phyloP scores from a whole-genome alignment of 108 stramenopile genomes.

The Asterionellopsis glacialis region DNA sequence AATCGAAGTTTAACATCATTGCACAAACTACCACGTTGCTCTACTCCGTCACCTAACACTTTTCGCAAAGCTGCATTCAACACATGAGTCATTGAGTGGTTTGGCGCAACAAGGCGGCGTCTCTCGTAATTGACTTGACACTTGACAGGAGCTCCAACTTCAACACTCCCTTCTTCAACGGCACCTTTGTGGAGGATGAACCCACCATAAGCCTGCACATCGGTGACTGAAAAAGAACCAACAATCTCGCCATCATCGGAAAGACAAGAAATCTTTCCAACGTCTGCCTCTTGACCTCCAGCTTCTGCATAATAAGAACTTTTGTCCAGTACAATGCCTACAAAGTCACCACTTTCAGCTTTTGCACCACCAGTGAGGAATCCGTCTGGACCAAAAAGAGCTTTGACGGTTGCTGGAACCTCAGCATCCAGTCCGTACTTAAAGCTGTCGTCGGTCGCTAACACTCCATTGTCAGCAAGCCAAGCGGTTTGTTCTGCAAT shows the following conservation, averaged over 20 bases:
- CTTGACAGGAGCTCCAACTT: constrained; percentile 68
- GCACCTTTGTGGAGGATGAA: constrained; percentile 85
- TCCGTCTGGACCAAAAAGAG: constrained; percentile 77
- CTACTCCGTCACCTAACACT: constrained; percentile 77
- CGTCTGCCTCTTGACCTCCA: constrained; percentile 95
- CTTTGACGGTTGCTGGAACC: constrained; percentile 73
- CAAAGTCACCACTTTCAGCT: constrained; percentile 50
- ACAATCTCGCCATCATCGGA: constrained; percentile 57
- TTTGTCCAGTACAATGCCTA: constrained; percentile 89
- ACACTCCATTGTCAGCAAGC: constrained; percentile 71
- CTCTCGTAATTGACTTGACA: constrained; percentile 93
- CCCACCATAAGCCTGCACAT: constrained; percentile 85
- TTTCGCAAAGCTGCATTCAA: constrained; percentile 96
- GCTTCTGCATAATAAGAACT: constrained; percentile 96
- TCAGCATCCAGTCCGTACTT: constrained; percentile 89
- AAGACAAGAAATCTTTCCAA: constrained; percentile 59
- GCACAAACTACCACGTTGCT: constrained; percentile 87
- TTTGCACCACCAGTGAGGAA: constrained; percentile 44
- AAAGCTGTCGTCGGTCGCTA: constrained; percentile 72
- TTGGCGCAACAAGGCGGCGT: constrained; percentile 85
- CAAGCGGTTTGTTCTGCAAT: constrained; percentile 94
- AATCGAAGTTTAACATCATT: constrained; percentile 97
- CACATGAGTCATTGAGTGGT: constrained; percentile 99
- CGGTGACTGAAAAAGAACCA: constrained; percentile 79
- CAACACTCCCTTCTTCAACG: constrained; percentile 44